Evolutionary conservation across 345 rosid species (phyloP).

Genomic region (Turnera subulata): DNA sequence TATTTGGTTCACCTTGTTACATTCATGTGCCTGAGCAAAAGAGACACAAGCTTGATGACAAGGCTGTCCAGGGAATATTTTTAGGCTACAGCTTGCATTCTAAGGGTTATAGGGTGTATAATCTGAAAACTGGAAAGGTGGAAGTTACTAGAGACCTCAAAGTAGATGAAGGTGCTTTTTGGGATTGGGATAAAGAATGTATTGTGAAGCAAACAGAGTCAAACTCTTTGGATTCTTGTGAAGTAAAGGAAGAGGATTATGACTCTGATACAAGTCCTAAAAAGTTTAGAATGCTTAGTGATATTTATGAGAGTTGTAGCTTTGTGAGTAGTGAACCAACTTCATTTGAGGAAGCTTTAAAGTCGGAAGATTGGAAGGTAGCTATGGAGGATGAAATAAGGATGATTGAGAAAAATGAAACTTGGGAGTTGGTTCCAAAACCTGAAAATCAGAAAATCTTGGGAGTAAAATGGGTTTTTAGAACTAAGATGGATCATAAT

Average conservation of each 20-base stretch:
- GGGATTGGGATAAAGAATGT: neutral
- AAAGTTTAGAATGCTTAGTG: neutral
- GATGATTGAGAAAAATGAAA: neutral
- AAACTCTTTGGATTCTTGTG: neutral
- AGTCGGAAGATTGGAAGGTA: neutral
- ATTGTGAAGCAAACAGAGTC: neutral
- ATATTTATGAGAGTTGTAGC: neutral
- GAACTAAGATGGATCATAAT: neutral
- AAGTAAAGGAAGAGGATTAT: neutral
- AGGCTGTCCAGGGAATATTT: neutral
- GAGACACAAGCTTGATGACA: neutral
- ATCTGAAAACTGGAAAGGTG: neutral
- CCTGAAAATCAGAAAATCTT: neutral
- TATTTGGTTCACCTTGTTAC: neutral
- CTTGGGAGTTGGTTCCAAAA: neutral
- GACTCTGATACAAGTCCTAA: too few species aligned
- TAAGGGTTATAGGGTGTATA: neutral
- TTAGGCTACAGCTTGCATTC: neutral
- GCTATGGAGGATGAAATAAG: neutral
- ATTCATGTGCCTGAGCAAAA: neutral
- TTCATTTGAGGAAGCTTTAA: neutral
- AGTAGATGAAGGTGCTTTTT: neutral
- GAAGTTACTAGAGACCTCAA: neutral
- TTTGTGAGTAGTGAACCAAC: neutral
- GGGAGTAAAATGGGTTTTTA: neutral